Percentiles rank a stretch among this genome's conserved stretches.
Evolutionary conservation across 768 basidiomycete genomes (phyloP).

Genomic region (Gelatoporia subvermispora): DNA sequence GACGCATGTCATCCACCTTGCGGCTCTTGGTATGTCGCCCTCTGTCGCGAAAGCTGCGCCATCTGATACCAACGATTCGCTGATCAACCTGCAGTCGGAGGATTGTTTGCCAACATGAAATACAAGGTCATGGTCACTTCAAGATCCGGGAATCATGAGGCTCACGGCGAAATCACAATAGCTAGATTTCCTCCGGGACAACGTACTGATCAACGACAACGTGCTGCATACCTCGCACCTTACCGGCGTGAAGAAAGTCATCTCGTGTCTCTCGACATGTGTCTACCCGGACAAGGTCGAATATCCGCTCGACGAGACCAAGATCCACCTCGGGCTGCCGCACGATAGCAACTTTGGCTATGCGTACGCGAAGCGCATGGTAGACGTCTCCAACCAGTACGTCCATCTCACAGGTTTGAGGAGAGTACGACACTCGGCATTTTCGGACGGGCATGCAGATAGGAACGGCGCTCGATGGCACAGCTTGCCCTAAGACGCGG

Average conservation of each 20-base stretch:
- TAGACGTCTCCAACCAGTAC: conserved; percentile 93
- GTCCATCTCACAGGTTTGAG: conserved; percentile 18
- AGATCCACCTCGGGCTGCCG: conserved; percentile 89
- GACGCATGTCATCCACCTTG: conserved; percentile 94
- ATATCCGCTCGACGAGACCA: conserved; percentile 89
- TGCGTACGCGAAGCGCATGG: conserved; percentile 91
- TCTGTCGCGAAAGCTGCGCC: background rate
- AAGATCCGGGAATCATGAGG: background rate
- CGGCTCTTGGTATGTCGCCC: conserved; percentile 70
- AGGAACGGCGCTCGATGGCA: background rate
- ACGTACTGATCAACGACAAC: conserved; percentile 93
- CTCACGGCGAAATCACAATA: conserved; percentile 22
- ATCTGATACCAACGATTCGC: conserved; percentile 1
- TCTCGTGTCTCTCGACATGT: conserved; percentile 95
- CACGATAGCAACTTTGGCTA: conserved; percentile 97
- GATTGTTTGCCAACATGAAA: conserved; percentile 94
- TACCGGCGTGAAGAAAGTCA: conserved; percentile 65
- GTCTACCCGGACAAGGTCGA: conserved; percentile 95
- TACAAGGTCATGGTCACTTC: conserved; percentile 56
- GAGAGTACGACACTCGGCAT: background rate
- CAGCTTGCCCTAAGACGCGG: too few species aligned
- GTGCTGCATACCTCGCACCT: conserved; percentile 74
- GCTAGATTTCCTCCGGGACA: conserved; percentile 92
- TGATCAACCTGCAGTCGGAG: conserved; percentile 61
- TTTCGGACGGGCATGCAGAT: background rate